phyloP scores from a whole-genome alignment of 2,329 filamentous ascomycete genomes.

The Lachnellula occidentalis region DNA sequence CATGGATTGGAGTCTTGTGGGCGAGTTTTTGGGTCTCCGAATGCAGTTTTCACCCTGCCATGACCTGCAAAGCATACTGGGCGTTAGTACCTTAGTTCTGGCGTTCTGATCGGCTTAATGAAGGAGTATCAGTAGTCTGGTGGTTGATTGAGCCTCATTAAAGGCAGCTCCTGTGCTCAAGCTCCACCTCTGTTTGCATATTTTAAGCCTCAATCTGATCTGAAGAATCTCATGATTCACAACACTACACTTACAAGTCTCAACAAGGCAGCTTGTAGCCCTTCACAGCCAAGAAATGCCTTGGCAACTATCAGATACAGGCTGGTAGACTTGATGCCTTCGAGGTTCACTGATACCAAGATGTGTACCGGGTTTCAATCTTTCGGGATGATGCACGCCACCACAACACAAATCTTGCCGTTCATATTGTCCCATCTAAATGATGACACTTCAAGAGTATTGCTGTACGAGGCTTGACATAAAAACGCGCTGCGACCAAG shows the following conservation, averaged over 20 bases:
- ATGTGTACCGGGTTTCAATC: background rate
- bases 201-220: background rate
- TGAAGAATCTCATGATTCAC: background rate
- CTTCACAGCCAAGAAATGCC: background rate
- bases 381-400: background rate
- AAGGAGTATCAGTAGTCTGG: background rate
- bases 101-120: background rate
- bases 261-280: background rate
- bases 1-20: background rate
- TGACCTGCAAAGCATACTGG: background rate
- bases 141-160: background rate
- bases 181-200: background rate
- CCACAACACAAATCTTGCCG: background rate
- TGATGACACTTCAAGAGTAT: background rate
- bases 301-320: background rate
- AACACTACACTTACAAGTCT: background rate
- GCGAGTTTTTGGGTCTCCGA: background rate
- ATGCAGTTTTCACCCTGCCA: background rate
- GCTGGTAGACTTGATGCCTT: background rate
- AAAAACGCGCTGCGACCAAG: too few species aligned
- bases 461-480: too few species aligned
- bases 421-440: background rate
- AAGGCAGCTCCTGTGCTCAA: background rate
- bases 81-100: background rate
- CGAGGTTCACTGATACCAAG: background rate